Evolutionary conservation across 2,329 filamentous ascomycete genomes (phyloP).

Genomic region (Aspergillus sp.): DNA sequence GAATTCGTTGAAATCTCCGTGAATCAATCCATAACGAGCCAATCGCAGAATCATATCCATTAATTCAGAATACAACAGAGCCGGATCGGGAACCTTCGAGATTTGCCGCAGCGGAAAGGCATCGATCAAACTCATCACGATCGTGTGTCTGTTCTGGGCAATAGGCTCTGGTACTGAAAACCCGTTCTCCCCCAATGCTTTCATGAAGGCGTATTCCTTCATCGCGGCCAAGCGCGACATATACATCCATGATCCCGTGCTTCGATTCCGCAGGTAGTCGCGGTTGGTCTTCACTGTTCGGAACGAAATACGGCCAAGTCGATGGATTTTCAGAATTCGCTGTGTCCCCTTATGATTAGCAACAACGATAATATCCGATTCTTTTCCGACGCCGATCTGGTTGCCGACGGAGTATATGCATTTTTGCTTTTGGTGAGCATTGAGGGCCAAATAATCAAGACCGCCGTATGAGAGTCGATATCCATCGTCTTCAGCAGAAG

Average conservation of each 20-base stretch:
- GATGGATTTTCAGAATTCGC: constrained; percentile 89
- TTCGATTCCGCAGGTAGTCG: constrained; percentile 84
- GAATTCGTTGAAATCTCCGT: constrained; percentile 99
- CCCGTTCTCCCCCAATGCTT: constrained; percentile 75
- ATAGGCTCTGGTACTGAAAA: constrained; percentile 89
- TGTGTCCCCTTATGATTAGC: constrained; percentile 76
- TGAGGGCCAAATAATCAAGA: constrained; percentile 93
- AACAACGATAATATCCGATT: constrained; percentile 94
- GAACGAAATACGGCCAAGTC: constrained; percentile 93
- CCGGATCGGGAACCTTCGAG: constrained; percentile 76
- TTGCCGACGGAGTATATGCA: constrained; percentile 89
- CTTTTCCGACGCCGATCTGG: constrained; percentile 94
- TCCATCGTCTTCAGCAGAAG: constrained; percentile 66
- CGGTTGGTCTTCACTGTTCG: constrained; percentile 93
- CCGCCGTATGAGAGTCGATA: constrained; percentile 96
- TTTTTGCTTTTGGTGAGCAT: constrained; percentile 78
- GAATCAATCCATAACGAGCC: constrained; percentile 84
- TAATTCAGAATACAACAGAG: constrained; percentile 84
- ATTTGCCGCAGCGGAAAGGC: constrained; percentile 91
- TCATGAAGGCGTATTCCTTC: constrained; percentile 96
- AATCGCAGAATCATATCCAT: constrained; percentile 82
- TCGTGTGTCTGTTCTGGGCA: constrained; percentile 87
- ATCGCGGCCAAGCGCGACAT: constrained; percentile 88
- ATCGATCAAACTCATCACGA: constrained; percentile 93
- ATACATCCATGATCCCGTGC: constrained; percentile 94